Percentiles rank a stretch among this genome's conserved stretches.
These are phyloP conservation scores for Erythrophleum ivorense DNA, from an alignment of 331 rosid species.

Conservation along the genomic window DNA sequence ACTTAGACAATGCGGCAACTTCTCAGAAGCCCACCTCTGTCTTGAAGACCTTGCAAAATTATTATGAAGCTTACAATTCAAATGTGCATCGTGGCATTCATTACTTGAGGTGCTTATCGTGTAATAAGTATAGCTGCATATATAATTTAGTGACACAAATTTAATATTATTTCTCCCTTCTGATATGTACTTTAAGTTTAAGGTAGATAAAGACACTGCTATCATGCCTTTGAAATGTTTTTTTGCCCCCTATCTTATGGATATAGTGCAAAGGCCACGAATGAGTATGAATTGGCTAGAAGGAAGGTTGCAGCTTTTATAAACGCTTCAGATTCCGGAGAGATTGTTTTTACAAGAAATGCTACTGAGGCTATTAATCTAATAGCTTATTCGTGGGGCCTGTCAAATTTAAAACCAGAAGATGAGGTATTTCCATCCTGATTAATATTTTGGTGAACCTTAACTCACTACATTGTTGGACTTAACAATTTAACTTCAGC, in stretches of 20 bases:
- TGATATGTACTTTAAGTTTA: not conserved
- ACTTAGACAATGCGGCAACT: conserved; percentile 93
- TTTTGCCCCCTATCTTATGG: conserved; percentile 22
- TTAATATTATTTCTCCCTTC: not conserved
- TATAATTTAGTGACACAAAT: not conserved
- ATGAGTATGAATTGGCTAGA: conserved; percentile 87
- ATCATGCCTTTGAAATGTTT: not conserved
- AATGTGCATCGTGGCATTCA: conserved; percentile 98
- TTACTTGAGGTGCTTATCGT: conserved; percentile 64
- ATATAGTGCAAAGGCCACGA: conserved; percentile 90
- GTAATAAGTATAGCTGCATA: not conserved
- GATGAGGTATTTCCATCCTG: conserved; percentile 68
- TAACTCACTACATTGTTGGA: not conserved
- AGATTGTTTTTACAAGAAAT: conserved; percentile 80
- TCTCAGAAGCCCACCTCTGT: conserved; percentile 83
- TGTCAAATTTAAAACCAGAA: conserved; percentile 63
- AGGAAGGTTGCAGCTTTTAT: conserved; percentile 80
- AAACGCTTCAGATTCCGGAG: conserved; percentile 76
- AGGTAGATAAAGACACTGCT: not conserved
- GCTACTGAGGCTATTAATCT: conserved; percentile 97
- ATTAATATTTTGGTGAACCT: conserved; percentile 7
- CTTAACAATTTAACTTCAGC: no score
- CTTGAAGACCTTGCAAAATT: conserved; percentile 73
- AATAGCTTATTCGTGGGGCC: conserved; percentile 88
- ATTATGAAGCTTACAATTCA: conserved; percentile 81